Conservation (phyloP, 2,329 filamentous ascomycete genomes). For the Hypoxylon sp. region DNA sequence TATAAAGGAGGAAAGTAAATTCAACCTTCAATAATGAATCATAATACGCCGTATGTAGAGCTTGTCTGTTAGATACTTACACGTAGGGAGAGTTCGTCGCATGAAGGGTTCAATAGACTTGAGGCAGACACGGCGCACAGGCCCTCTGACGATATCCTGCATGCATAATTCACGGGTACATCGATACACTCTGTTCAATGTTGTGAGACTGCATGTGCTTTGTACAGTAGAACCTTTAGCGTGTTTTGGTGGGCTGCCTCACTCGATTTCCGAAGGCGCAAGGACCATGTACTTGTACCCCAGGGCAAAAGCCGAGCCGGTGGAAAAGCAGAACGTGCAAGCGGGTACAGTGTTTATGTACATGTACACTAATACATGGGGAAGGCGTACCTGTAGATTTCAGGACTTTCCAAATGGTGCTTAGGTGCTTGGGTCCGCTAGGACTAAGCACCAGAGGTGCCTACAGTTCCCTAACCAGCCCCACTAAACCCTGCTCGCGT, state of each 20-base stretch:
- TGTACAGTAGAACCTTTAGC: conserved; percentile 4
- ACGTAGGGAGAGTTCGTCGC: conserved; percentile 6
- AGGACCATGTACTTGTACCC: conserved; percentile 23
- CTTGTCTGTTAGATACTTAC: not conserved
- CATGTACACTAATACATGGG: not conserved
- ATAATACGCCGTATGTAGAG: conserved; percentile 16
- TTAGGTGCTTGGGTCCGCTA: conserved; percentile 17
- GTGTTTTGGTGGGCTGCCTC: conserved; percentile 36
- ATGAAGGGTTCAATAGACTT: conserved; percentile 3
- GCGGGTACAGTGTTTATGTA: conserved; percentile 10
- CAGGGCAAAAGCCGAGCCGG: conserved; percentile 27
- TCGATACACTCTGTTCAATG: conserved; percentile 5
- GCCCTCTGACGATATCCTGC: conserved; percentile 13
- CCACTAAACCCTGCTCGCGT: conserved; percentile 38
- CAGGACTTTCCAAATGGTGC: conserved; percentile 16
- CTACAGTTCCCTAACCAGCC: conserved; percentile 31
- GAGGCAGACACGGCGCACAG: conserved; percentile 26
- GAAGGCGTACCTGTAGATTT: conserved; percentile 10
- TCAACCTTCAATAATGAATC: not conserved
- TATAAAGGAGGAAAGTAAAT: not conserved
- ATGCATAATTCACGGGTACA: conserved; percentile 17
- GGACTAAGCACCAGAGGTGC: conserved; percentile 25
- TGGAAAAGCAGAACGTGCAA: conserved; percentile 22
- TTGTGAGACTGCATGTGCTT: conserved; percentile 17
- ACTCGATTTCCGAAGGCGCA: conserved; percentile 36